phyloP scores from a whole-genome alignment of 805 yeast genomes.

The Candida nemodendra region DNA sequence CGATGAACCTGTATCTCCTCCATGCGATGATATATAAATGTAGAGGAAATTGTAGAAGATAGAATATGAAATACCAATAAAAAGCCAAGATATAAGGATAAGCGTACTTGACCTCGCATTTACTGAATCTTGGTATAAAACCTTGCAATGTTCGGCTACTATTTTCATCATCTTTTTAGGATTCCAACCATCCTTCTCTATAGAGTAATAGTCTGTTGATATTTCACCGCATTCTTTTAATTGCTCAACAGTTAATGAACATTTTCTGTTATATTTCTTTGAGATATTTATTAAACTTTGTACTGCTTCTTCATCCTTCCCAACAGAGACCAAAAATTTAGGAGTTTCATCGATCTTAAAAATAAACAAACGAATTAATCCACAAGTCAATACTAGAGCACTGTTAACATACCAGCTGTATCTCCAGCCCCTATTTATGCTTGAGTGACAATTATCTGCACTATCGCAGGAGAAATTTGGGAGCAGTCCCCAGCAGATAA shows the following conservation, averaged over 20 bases:
- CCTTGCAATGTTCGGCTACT: slow-evolving; percentile 36
- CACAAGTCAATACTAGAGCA: slow-evolving; percentile 43
- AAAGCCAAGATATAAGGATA: slow-evolving; percentile 47
- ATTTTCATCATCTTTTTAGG: slow-evolving; percentile 14
- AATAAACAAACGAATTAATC: slow-evolving; percentile 43
- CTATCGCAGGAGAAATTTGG: slow-evolving; percentile 44
- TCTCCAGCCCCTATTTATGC: slow-evolving; percentile 54
- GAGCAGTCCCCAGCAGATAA: slow-evolving; percentile 50
- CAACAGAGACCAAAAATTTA: slow-evolving; percentile 30
- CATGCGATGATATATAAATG: slow-evolving; percentile 43
- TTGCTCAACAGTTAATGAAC: slow-evolving; percentile 41
- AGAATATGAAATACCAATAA: slow-evolving; percentile 51
- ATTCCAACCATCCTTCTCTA: slow-evolving; percentile 6
- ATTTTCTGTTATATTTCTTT: slow-evolving; percentile 36
- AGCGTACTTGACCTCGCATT: slow-evolving; percentile 40
- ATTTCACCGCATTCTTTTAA: slow-evolving; percentile 38
- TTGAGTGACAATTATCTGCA: slow-evolving; percentile 38
- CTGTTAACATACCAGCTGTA: slow-evolving; percentile 50
- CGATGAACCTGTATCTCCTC: slow-evolving; percentile 40
- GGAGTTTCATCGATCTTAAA: slow-evolving; percentile 40
- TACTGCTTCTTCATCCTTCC: slow-evolving; percentile 45
- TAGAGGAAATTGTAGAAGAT: slow-evolving; percentile 50
- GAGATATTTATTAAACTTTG: slow-evolving; percentile 42
- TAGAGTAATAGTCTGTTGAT: slow-evolving; percentile 4
- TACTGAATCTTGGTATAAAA: slow-evolving; percentile 42